Evolutionary conservation across 1,284 basidiomycete species (phyloP).

Genomic region (Ustilago xerochloae): DNA sequence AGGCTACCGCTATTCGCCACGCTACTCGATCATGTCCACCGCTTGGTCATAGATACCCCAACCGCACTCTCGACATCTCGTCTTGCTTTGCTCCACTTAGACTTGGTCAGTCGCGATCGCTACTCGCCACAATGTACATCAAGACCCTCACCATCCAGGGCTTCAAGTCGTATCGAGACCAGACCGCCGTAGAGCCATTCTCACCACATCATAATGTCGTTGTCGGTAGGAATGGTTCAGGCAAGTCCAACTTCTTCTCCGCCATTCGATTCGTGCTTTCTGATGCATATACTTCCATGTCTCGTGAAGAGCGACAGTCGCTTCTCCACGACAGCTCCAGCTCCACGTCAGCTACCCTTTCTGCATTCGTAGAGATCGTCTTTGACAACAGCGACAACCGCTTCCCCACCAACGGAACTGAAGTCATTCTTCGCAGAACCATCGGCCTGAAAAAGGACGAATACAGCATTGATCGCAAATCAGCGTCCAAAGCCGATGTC

Average conservation of each 20-base stretch:
- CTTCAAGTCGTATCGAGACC: constrained; percentile 90
- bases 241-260: constrained; percentile 69
- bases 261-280: constrained; percentile 95
- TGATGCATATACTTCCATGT: constrained; percentile 96
- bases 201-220: constrained; percentile 67
- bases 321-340: constrained; percentile 93
- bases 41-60: constrained; percentile 4
- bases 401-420: constrained; percentile 72
- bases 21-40: constrained; percentile 7
- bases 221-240: constrained; percentile 68
- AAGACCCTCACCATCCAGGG: constrained; percentile 72
- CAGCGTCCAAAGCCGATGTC: constrained; percentile 93
- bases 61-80: background rate
- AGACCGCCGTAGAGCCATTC: constrained; percentile 73
- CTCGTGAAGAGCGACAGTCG: constrained; percentile 88
- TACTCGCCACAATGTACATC: too few relatives aligned
- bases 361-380: constrained; percentile 81
- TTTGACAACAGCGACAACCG: constrained; percentile 76
- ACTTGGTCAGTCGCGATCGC: background rate
- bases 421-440: constrained; percentile 72
- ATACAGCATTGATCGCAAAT: constrained; percentile 95
- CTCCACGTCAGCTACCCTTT: constrained; percentile 82
- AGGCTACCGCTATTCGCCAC: background rate
- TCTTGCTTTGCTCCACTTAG: background rate
- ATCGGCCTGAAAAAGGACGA: constrained; percentile 99